Base-by-base conservation (phyloP, 169 alveolate genomes). In the Cryptosporidium viatorum region DNA sequence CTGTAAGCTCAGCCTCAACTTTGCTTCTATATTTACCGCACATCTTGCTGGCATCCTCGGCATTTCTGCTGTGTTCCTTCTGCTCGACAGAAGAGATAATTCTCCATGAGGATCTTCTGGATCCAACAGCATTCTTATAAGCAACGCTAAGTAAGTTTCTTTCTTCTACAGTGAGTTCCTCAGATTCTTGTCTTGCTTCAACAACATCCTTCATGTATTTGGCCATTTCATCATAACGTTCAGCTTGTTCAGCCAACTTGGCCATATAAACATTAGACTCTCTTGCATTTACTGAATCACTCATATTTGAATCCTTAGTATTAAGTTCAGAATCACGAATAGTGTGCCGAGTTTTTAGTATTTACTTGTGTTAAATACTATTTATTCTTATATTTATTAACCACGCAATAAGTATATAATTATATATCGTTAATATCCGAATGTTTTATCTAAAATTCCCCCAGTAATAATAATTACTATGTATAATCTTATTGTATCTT, bases 221-320 rank as follows among this genome's bases (percentile, higher is more conserved):
- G 51, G 95, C 96, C 99, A 95, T 98, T 92, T 98, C 99, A 89
- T 98, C 99, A 93, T 97, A 99, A 93, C 99, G 97, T 94, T 98
- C 99, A 45, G 99, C 98, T 94, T 99, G 99, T 95, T 99, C 99
- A 18, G 99, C 99, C 74, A 99, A 97, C 95, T 98, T 98, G 73
- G 99, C 98, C 75, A 94, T 93, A 85, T 95, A 95, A 58, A 93
- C 94, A 51, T 84, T 62, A 7, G 86, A 84, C 51, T 91, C 93
- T 65, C 89, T 71, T 10, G 52, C 75, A 65, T 65, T 80, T 1
- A 65, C 67, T 62, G 87, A 62, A 31, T 80, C 87, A 29, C 80
- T 80, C 87, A 80, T 80, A 18, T 65, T n/a, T 80, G 39, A 29
- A 23, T 21, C n/a, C 62, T 29, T n/a, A 41, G 6, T 41, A 21